phyloP scores from a whole-genome alignment of 192 early-diverging fungal species.

The Spinellus fusiger region DNA sequence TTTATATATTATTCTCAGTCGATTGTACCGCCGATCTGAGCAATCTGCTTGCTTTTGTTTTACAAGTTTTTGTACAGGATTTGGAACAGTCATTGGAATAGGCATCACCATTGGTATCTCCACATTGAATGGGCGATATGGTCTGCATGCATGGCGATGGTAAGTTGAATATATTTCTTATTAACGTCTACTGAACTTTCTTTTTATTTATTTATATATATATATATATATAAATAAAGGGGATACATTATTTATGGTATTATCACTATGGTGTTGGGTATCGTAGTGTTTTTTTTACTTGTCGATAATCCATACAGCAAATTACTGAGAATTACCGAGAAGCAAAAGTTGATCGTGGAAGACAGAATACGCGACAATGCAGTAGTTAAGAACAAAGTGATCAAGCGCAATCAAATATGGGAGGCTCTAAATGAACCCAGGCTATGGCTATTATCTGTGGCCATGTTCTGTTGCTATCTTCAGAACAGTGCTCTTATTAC shows the following conservation, averaged over 20 bases:
- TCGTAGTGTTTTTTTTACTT: conserved; percentile 23
- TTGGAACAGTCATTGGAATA: conserved; percentile 12
- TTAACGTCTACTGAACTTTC: not conserved
- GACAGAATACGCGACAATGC: conserved; percentile 22
- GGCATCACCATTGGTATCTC: conserved; percentile 15
- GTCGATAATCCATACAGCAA: conserved; percentile 14
- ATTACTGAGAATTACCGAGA: conserved; percentile 7
- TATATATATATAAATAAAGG: conserved; percentile 2
- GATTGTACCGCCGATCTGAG: conserved; percentile 20
- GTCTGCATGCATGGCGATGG: conserved; percentile 24
- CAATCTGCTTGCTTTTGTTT: conserved; percentile 8
- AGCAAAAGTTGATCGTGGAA: conserved; percentile 21
- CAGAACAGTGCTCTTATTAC: conserved; percentile 20
- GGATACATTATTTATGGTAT: conserved; percentile 23
- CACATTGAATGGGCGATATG: conserved; percentile 9
- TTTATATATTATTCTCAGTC: conserved; percentile 12
- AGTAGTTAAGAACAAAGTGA: not conserved
- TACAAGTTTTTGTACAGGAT: conserved; percentile 12
- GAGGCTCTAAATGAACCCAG: conserved; percentile 22
- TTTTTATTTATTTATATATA: not conserved
- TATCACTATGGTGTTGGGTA: conserved; percentile 14
- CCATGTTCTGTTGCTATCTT: conserved; percentile 12
- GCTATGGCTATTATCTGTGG: conserved; percentile 9
- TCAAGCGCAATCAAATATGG: conserved; percentile 19
- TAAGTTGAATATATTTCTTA: not conserved